Base-by-base conservation (phyloP, 2,329 filamentous ascomycete species). In the Phaeosphaeria sp. region DNA sequence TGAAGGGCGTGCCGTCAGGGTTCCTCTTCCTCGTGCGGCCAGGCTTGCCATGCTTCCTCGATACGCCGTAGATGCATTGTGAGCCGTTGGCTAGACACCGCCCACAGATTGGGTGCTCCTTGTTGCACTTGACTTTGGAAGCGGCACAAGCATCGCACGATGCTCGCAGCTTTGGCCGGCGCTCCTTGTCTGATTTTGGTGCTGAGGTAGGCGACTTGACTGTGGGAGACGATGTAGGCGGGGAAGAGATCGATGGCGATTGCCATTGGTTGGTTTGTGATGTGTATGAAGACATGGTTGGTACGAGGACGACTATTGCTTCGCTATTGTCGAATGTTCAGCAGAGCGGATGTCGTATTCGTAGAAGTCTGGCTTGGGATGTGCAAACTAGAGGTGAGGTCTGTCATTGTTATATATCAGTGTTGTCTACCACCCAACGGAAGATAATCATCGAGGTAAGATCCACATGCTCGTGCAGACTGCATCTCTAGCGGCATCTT, bases 111-210 rank as follows among this genome's bases (percentile, higher is more conserved):
- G 74, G 74, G 56, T 75, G 74, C 22, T 74, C 67, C 57, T 75
- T 75, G 60, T 70, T 74, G 62, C 74, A 76, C 55, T 74, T 75
- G 50, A 76, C 71, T 55, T 77, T 77, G 6, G 73, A 74, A n/a
- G 71, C 67, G n/a, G 74, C 72, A 63, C 74, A 77, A 7, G 70
- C 66, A 61, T 77, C 72, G 62, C 74, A 76, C 13, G 73, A 76
- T 52, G 71, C 73, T 60, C 74, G 66, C 18, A 77, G 69, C 56
- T 77, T 77, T 18, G 65, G 63, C 50, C 57, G 66, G 50, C 64
- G 65, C 51, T 73, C 57, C 51, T 57, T 63, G 25, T 53, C 40
- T 43, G 49, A 56, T n/a, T 59, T 67, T 7, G 69, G 63, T 52
- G 64, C 62, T 53, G 67, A 65, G 18, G 64, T 69, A 44, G 67